Base-by-base conservation (phyloP, 2,329 filamentous ascomycete species). In the Cephalotrichum gorgonifer region DNA sequence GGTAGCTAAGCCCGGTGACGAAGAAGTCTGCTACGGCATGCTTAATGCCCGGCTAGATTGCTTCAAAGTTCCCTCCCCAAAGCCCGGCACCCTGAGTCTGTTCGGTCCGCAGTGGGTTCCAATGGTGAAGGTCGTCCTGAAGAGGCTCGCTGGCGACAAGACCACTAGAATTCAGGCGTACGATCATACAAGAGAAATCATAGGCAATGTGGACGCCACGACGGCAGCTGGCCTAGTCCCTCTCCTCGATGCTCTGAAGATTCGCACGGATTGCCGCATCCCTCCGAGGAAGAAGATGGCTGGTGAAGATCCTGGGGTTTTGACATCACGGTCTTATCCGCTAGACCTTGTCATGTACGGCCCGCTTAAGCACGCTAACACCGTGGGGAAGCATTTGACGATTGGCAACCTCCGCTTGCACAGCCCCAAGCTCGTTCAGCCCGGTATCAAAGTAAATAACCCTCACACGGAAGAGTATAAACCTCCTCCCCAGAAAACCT, bases 11-110 rank as follows among this genome's bases (percentile, higher is more conserved):
- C 73, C 79, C 27, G 76, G 72, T 43, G 75, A 81, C 20, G 79
- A 87, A 59, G 81, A 88, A 58, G 84, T 94, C 3, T 94, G 88
- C 65, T 89, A 86, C 59, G 88, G 88, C 39, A 85, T 85, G 66
- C 66, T 94, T 20, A 81, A 88, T 49, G 76, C 81, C 2, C 77
- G 70, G 48, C 70, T 93, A 39, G 80, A 83, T 54, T 85, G 83
- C 52, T 75, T 79, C 57, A 68, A 72, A 31, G 79, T 91, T 2
- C 88, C 88, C 1, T 78, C 74, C 2, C 80, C 82, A 0, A 88
- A 82, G 57, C 80, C 84, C 1, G 76, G 76, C 27, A 72, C 75
- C 23, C 73, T 78, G 51, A 69, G 75, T 20, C 69, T 85, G 9
- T 80, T 78, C 55, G 69, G 76, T 41, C 66, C 77, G 48, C 62